These are phyloP conservation scores for Blastobotrys serpentis DNA, from an alignment of 1,139 yeast genomes.

Conservation along the genomic window DNA sequence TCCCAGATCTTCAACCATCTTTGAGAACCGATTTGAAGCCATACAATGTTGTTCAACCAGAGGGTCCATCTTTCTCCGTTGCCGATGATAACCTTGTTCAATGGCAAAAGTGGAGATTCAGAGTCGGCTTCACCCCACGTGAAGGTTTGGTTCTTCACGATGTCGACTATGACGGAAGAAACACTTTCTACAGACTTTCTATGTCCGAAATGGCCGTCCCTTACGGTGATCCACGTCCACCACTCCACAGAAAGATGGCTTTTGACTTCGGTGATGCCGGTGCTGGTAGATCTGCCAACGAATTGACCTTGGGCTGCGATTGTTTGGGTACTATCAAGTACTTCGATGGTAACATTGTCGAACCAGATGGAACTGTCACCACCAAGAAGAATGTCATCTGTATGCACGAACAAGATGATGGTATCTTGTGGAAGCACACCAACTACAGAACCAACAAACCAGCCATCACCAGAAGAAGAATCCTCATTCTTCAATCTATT, in stretches of 20 bases:
- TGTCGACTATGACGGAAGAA: conserved; percentile 77
- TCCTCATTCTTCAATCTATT: conserved; percentile 79
- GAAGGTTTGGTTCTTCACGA: conserved; percentile 84
- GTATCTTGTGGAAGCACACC: conserved; percentile 78
- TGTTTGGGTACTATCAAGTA: conserved; percentile 86
- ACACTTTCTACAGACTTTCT: conserved; percentile 72
- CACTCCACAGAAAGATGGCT: conserved; percentile 89
- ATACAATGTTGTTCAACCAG: conserved; percentile 73
- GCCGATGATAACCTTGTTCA: conserved; percentile 61
- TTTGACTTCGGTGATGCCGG: conserved; percentile 92
- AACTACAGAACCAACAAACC: conserved; percentile 76
- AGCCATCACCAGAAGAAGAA: conserved; percentile 81
- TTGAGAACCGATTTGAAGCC: conserved; percentile 62
- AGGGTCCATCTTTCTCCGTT: conserved; percentile 76
- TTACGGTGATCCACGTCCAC: conserved; percentile 87
- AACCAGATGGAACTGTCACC: conserved; percentile 63
- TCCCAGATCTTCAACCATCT: conserved; percentile 48
- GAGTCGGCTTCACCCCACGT: conserved; percentile 71
- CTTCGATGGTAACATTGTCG: conserved; percentile 63
- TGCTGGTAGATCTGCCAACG: conserved; percentile 77
- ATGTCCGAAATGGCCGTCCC: conserved; percentile 92
- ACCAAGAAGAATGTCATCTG: conserved; percentile 74
- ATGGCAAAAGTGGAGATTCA: conserved; percentile 92
- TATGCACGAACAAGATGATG: conserved; percentile 87
- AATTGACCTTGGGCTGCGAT: conserved; percentile 78